These are phyloP conservation scores for Beauveria scarabaeidicola DNA, from an alignment of 2,329 filamentous ascomycete species.

Conservation along the genomic window DNA sequence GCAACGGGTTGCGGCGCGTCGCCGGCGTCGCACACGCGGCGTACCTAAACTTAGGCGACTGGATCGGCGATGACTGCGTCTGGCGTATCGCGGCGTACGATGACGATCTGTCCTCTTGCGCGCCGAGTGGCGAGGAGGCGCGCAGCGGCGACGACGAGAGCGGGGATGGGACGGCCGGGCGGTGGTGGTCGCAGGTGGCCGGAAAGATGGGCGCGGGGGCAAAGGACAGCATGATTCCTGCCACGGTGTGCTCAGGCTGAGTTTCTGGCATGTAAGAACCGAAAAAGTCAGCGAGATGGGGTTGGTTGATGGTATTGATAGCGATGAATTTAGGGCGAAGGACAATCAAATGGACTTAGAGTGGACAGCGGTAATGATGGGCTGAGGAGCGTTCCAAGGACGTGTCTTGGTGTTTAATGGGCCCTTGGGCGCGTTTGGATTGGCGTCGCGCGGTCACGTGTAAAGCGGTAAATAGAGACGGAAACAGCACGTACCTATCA, in stretches of 20 bases:
- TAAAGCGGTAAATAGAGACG: not conserved
- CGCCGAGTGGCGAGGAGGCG: constrained; percentile 39
- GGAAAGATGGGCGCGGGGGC: constrained; percentile 34
- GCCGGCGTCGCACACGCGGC: constrained; percentile 37
- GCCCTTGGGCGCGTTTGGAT: not conserved
- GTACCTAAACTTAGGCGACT: constrained; percentile 37
- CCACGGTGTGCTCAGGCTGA: constrained; percentile 13
- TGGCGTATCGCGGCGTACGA: constrained; percentile 27
- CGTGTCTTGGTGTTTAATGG: constrained; percentile 7
- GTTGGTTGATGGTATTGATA: not conserved
- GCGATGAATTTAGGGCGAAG: not conserved
- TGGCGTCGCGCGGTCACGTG: constrained; percentile 25
- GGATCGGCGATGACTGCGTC: constrained; percentile 37
- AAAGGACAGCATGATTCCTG: constrained; percentile 32
- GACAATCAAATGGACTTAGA: not conserved
- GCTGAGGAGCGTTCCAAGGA: not conserved
- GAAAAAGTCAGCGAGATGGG: not conserved
- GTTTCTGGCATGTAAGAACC: constrained; percentile 23
- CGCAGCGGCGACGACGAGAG: constrained; percentile 52
- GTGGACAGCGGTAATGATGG: not conserved
- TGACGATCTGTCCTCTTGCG: constrained; percentile 33
- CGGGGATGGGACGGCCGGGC: constrained; percentile 44
- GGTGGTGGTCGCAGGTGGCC: constrained; percentile 32
- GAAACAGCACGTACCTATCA: not conserved
- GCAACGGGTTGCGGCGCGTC: constrained; percentile 57